Base-by-base conservation (phyloP, 257 asterid species). In the Linderniella brevidens region DNA sequence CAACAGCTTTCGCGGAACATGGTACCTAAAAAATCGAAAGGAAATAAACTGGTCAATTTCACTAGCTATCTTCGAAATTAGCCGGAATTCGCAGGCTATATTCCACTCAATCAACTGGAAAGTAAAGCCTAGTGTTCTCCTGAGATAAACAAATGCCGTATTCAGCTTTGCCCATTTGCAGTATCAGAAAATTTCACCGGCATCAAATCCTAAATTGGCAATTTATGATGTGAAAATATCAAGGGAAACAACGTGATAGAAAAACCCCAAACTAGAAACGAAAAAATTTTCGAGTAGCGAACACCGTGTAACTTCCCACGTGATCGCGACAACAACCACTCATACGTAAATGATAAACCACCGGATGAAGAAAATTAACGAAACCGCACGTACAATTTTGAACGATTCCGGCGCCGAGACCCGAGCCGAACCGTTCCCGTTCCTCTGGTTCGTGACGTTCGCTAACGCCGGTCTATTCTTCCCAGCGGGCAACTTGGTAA, bases 401-500 rank as follows among this genome's bases (percentile, higher is more conserved):
- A 86, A 70, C 0, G 78, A 35, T 49, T 73, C 83, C 3, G 73
- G 67, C 12, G 59, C 38, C 9, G 68, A 17, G 41, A 35, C 64
- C 56, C 81, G 69, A 17, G 13, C 9, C 1, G 48, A 7, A 10
- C 69, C 73, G 5, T 50, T 49, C 3, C 46, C 76, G 11, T 66
- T 64, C 63, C 79, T 67, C 70, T 74, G 85, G 55, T 86, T 86
- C 1, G 85, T 77, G 39, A 86, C 68, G 25, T 86, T 79, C 2
- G 77, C 56, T 5, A 86, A 78, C 44, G 94, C 97, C 16, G 86
- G 86, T 0, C 97, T 74, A 45, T 82, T 86, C 84, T 82, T 79
- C 64, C 75, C 71, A n/a, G 63, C 51, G 46, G 71, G 52, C 4
- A 71, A 57, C 9, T 66, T 37, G 49, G 58, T 7, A 46, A 71